Conservation (phyloP, 2,329 filamentous ascomycete genomes). For the Ceratocystis huliohia region DNA sequence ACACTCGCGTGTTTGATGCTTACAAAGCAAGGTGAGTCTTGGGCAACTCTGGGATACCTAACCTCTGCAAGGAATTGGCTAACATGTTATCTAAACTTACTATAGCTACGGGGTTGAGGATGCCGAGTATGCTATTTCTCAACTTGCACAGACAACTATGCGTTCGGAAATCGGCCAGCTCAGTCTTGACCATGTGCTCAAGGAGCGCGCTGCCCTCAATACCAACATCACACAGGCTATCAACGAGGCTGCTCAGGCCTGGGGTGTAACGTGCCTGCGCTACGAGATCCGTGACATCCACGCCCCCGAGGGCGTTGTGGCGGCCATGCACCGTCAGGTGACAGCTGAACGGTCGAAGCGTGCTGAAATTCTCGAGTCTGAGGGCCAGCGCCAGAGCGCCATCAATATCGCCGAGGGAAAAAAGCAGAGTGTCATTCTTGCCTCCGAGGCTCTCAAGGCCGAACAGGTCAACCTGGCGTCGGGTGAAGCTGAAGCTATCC, state of each 20-base stretch:
- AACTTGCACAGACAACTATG: conserved; percentile 98
- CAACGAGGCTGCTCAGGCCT: conserved; percentile 93
- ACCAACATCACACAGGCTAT: conserved; percentile 97
- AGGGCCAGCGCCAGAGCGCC: conserved; percentile 90
- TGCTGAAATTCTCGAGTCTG: conserved; percentile 92
- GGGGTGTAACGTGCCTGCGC: conserved; percentile 89
- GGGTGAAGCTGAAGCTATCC: conserved; percentile 89
- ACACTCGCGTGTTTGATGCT: conserved; percentile 91
- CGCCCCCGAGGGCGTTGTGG: conserved; percentile 81
- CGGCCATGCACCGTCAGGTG: conserved; percentile 96
- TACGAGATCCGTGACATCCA: conserved; percentile 99
- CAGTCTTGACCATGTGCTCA: conserved; percentile 90
- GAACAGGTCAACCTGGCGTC: conserved; percentile 88
- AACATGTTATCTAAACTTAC: background rate
- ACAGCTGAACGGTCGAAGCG: conserved; percentile 95
- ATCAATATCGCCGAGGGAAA: conserved; percentile 98
- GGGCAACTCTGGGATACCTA: background rate
- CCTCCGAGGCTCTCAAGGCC: conserved; percentile 76
- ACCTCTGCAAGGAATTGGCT: background rate
- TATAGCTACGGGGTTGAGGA: conserved; percentile 91
- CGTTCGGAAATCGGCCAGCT: conserved; percentile 95
- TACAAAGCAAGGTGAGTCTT: conserved; percentile 77
- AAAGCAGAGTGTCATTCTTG: conserved; percentile 94
- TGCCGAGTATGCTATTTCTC: conserved; percentile 95
- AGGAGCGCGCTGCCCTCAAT: conserved; percentile 91